phyloP scores from a whole-genome alignment of 495 filamentous ascomycete genomes.

The Chaetomium fimeti region DNA sequence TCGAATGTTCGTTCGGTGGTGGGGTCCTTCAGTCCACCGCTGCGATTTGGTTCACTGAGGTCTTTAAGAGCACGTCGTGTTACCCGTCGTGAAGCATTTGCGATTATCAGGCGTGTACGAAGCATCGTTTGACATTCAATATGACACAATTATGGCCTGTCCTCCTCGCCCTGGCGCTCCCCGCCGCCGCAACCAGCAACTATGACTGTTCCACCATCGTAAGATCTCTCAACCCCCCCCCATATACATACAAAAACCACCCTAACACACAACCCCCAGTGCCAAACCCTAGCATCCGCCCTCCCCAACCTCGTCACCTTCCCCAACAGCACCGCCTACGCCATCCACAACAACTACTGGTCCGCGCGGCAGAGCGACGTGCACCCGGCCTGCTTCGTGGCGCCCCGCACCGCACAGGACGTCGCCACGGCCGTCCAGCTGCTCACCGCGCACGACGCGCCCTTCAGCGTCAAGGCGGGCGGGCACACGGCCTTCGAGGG shows the following conservation, averaged over 20 bases:
- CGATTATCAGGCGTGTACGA: neutral
- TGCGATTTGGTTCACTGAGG: neutral
- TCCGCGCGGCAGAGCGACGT: conserved; percentile 44
- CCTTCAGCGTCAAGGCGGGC: conserved; percentile 53
- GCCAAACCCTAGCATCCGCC: conserved; percentile 18
- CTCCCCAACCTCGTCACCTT: conserved; percentile 27
- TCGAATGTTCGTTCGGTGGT: neutral
- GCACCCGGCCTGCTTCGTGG: conserved; percentile 45
- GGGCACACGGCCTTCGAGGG: conserved; percentile 55
- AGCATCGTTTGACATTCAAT: neutral
- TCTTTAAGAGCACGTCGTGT: neutral
- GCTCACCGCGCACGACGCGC: conserved; percentile 34
- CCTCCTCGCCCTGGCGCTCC: conserved; percentile 3
- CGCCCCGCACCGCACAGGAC: conserved; percentile 37
- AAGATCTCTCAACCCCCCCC: neutral
- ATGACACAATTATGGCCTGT: conserved; percentile 1
- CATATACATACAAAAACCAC: neutral
- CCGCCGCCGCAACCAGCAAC: neutral
- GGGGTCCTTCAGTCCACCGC: neutral
- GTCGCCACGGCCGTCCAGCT: conserved; percentile 42
- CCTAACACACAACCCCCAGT: conserved; percentile 11
- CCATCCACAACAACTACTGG: conserved; percentile 45
- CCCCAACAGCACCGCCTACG: conserved; percentile 26
- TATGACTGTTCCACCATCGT: neutral
- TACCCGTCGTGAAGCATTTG: neutral